Percentiles rank a stretch among this genome's conserved stretches.
Conservation (phyloP, 306 rosid species). For the Coriaria nepalensis region DNA sequence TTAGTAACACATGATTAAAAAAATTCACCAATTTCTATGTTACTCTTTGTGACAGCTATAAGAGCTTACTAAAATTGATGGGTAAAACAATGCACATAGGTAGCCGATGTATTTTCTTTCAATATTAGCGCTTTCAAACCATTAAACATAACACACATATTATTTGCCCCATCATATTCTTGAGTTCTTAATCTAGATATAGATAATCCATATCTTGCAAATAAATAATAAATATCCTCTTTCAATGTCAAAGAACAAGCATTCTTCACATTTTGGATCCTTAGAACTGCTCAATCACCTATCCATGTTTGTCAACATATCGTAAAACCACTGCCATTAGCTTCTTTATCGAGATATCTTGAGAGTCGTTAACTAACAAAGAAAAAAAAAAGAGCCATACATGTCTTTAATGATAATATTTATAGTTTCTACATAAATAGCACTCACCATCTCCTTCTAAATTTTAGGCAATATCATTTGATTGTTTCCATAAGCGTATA, state of each 20-base stretch:
- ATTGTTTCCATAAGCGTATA: too few relatives aligned
- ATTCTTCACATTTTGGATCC: neutral
- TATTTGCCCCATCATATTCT: neutral
- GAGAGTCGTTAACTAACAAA: conserved; percentile 1
- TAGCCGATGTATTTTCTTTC: neutral
- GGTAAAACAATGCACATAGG: neutral
- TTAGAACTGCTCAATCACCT: neutral
- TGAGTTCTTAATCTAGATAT: neutral
- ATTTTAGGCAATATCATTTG: too few relatives aligned
- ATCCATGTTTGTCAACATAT: neutral
- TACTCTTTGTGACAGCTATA: neutral
- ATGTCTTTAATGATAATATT: too few relatives aligned
- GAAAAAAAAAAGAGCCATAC: too few relatives aligned
- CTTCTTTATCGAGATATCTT: neutral
- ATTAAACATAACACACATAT: neutral
- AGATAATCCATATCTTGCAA: neutral
- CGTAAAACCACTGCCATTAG: neutral
- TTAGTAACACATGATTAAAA: too few relatives aligned
- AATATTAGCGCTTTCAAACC: neutral
- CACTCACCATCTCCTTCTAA: too few relatives aligned
- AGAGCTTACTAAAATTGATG: conserved; percentile 3
- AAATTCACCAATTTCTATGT: neutral
- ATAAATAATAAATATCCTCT: neutral
- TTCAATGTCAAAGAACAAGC: neutral
- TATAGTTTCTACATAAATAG: too few relatives aligned